phyloP scores from a whole-genome alignment of 805 yeast species.

The Candida broadrunensis region DNA sequence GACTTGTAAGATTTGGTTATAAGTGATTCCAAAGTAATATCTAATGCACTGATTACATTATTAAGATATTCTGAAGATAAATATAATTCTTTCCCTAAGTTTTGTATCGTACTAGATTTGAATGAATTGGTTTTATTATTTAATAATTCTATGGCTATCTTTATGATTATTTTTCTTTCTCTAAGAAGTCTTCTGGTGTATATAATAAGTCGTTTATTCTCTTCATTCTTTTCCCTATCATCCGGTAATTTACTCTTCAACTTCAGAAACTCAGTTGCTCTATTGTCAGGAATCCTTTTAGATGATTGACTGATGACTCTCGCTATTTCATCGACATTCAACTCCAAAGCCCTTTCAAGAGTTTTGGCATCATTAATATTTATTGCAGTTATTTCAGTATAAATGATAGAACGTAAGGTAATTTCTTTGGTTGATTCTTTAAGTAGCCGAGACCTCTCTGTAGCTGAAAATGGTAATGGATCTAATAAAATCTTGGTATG shows the following conservation, averaged over 20 bases:
- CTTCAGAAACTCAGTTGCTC: constrained; percentile 17
- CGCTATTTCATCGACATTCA: constrained; percentile 46
- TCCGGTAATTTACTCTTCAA: constrained; percentile 30
- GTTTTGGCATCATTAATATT: constrained; percentile 38
- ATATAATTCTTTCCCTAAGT: constrained; percentile 37
- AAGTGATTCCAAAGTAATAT: constrained; percentile 8
- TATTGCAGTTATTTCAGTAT: constrained; percentile 29
- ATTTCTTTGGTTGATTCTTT: constrained; percentile 22
- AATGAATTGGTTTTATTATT: constrained; percentile 32
- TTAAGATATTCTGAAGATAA: constrained; percentile 28
- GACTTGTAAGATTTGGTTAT: constrained; percentile 7
- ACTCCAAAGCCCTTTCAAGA: constrained; percentile 33
- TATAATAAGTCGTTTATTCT: constrained; percentile 27
- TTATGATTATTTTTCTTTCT: constrained; percentile 52
- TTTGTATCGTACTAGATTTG: constrained; percentile 27
- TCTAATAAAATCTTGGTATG: constrained; percentile 26
- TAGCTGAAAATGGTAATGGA: constrained; percentile 26
- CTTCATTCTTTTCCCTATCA: constrained; percentile 28
- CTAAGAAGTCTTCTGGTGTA: constrained; percentile 40
- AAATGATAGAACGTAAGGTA: constrained; percentile 38
- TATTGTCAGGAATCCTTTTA: constrained; percentile 33
- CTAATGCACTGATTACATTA: constrained; percentile 16
- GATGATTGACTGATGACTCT: constrained; percentile 44
- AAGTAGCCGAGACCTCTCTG: not conserved
- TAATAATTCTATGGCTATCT: constrained; percentile 45